Percentiles rank a stretch among this genome's conserved stretches.
Evolutionary conservation across 2,329 filamentous ascomycete genomes (phyloP).

Genomic region (Verticillium tricorpus): DNA sequence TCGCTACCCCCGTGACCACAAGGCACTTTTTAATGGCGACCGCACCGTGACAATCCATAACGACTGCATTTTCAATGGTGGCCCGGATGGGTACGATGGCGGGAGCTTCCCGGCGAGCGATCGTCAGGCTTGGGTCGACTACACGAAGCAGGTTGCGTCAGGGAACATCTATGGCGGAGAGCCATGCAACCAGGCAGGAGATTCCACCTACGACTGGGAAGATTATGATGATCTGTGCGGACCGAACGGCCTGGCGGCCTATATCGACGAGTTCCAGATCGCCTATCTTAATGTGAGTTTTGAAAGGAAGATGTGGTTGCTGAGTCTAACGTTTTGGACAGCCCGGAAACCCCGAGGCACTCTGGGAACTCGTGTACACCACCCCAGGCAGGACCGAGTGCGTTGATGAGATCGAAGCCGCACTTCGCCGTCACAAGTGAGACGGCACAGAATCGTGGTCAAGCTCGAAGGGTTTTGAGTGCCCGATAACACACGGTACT

Average conservation of each 20-base stretch:
- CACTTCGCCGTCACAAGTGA: neutral
- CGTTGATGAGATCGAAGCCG: neutral
- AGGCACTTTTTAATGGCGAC: constrained; percentile 6
- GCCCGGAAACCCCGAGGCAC: neutral
- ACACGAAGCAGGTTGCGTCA: constrained; percentile 6
- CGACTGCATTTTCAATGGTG: constrained; percentile 24
- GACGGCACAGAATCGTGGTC: too few relatives aligned
- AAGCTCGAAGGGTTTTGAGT: too few relatives aligned
- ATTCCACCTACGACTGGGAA: constrained; percentile 10
- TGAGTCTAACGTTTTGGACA: neutral
- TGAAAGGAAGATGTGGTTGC: too few relatives aligned
- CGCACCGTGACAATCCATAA: constrained; percentile 25
- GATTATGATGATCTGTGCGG: constrained; percentile 11
- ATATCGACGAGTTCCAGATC: constrained; percentile 6
- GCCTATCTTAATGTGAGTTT: neutral
- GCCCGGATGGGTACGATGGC: constrained; percentile 17
- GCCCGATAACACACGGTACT: too few relatives aligned
- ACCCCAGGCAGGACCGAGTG: neutral
- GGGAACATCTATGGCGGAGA: constrained; percentile 13
- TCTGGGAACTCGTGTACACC: neutral
- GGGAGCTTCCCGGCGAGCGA: constrained; percentile 11
- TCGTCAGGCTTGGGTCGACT: constrained; percentile 11
- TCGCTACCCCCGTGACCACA: constrained; percentile 12
- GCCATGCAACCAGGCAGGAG: constrained; percentile 7
- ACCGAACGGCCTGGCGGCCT: constrained; percentile 7